Evolutionary conservation across 2,329 filamentous ascomycete genomes (phyloP), one percentile per base, ranked within the genome.

Genomic region (Periglandula ipomoeae): DNA sequence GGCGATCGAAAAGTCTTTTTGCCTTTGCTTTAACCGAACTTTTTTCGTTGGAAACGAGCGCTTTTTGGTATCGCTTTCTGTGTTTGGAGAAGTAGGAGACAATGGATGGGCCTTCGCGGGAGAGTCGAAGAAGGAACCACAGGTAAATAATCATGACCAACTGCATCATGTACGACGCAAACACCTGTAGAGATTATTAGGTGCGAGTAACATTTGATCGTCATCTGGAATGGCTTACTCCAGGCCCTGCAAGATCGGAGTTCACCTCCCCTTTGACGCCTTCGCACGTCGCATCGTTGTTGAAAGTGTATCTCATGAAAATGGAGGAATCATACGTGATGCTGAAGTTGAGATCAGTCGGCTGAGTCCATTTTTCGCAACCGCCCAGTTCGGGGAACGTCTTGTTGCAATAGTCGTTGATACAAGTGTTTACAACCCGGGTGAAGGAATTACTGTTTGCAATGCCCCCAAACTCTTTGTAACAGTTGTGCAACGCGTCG

Each of bases 191-290:
- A 47, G 2, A 30, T 20, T 17, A 17, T 39, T 39, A 39, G 15
- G 19, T 39, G 35, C n/a, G 15, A n/a, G 19, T 4, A 19, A 30
- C 23, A 19, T 13, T 13, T 13, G 24, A 19, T 38, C 20, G 11
- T 39, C 8, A 35, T 38, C 24, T 5, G 11, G 19, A 37, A 7
- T 15, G 43, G 19, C 45, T 44, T 30, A 50, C 49, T 1, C 49
- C 49, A 17, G 46, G 32, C 5, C 49, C 49, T 20, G 45, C 49
- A 44, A 50, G 39, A 44, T 50, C 49, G 4, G 48, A 26, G 20
- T 49, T 37, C 11, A 44, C 26, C 6, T 27, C 11, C 17, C 37
- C 37, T n/a, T 22, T 39, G 20, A 39, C 37, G 37, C 20, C 15
- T 5, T 39, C 37, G 37, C 37, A 39, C 37, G 37, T 11, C 13